Evolutionary conservation across 2,329 filamentous ascomycete species (phyloP).

Genomic region (Ascochyta viciae-villosae): DNA sequence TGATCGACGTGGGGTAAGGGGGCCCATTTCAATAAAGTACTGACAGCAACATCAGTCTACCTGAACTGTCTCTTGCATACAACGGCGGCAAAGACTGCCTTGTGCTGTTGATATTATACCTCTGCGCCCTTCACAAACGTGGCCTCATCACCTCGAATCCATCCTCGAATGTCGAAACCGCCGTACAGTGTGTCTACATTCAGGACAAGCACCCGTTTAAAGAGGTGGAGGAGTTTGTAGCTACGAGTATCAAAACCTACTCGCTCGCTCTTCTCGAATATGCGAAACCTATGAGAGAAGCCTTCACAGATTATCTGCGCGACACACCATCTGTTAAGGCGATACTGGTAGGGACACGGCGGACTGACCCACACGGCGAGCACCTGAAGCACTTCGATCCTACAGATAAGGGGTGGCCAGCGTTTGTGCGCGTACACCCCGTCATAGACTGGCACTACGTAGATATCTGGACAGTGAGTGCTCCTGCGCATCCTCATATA

Average conservation of each 20-base stretch:
- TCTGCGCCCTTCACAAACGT: constrained; percentile 64
- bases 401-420: constrained; percentile 89
- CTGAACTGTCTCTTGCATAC: constrained; percentile 87
- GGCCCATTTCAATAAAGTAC: constrained; percentile 12
- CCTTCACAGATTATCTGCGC: constrained; percentile 77
- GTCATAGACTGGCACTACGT: constrained; percentile 98
- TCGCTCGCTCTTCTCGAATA: constrained; percentile 79
- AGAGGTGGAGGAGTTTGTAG: constrained; percentile 86
- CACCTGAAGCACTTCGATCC: constrained; percentile 80
- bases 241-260: constrained; percentile 69
- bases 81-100: constrained; percentile 99
- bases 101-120: constrained; percentile 85
- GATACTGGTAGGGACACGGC: constrained; percentile 84
- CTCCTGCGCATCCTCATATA: not conserved
- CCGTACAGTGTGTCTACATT: constrained; percentile 86
- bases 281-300: constrained; percentile 78
- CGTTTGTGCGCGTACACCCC: constrained; percentile 91
- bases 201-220: constrained; percentile 82
- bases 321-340: constrained; percentile 72
- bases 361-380: constrained; percentile 91
- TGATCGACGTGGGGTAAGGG: not conserved
- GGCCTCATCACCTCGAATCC: constrained; percentile 34
- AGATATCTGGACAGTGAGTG: constrained; percentile 88
- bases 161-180: constrained; percentile 39
- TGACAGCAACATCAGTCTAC: constrained; percentile 61